Evolutionary conservation across 2,329 filamentous ascomycete genomes (phyloP).

Genomic region (Hypomyces rosellus): DNA sequence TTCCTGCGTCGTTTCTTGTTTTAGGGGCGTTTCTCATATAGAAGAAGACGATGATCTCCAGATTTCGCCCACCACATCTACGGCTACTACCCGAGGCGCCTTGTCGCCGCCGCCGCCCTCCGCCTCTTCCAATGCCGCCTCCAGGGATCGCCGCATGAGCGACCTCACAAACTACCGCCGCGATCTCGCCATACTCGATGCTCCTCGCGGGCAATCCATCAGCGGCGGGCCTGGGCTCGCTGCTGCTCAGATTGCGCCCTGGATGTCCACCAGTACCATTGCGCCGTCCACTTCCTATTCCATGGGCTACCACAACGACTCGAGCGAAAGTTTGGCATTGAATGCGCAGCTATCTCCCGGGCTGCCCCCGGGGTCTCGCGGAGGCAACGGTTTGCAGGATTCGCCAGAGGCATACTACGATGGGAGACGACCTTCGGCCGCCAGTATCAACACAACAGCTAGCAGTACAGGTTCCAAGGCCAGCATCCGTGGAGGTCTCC

Average conservation of each 20-base stretch:
- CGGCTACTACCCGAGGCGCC: conserved; percentile 36
- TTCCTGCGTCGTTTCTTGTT: conserved; percentile 1
- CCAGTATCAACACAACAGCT: conserved; percentile 70
- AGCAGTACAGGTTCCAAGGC: conserved; percentile 79
- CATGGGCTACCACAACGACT: conserved; percentile 68
- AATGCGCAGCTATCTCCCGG: conserved; percentile 64
- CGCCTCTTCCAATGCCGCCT: conserved; percentile 32
- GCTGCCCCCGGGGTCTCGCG: conserved; percentile 39
- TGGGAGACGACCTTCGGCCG: conserved; percentile 79
- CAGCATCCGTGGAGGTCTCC: conserved; percentile 64
- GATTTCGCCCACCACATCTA: conserved; percentile 44
- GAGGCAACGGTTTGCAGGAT: conserved; percentile 40
- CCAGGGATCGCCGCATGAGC: conserved; percentile 49
- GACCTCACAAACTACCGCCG: conserved; percentile 66
- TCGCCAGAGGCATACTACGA: conserved; percentile 56
- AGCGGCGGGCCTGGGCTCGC: conserved; percentile 39
- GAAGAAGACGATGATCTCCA: conserved; percentile 31
- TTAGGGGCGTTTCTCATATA: conserved; percentile 18
- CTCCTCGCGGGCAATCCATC: conserved; percentile 54
- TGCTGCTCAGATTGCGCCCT: conserved; percentile 53
- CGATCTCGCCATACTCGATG: conserved; percentile 63
- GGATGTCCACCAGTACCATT: conserved; percentile 44
- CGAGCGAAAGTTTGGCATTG: conserved; percentile 60
- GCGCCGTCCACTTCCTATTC: conserved; percentile 33
- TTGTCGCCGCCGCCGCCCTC: conserved; percentile 43